phyloP scores from a whole-genome alignment of 768 basidiomycete species.

The Rickenella mellea region DNA sequence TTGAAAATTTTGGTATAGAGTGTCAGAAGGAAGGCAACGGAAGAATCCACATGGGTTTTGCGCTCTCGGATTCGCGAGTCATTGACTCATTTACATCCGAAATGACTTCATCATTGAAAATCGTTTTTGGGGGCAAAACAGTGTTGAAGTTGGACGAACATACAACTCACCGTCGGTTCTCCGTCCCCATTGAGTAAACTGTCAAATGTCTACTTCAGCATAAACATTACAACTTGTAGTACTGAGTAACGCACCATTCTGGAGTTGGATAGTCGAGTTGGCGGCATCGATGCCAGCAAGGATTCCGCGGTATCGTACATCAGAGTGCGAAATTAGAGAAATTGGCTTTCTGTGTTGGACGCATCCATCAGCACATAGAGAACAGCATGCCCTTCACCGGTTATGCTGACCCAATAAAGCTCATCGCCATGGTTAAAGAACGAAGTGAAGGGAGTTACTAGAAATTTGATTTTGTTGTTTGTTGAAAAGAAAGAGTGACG shows the following conservation, averaged over 20 bases:
- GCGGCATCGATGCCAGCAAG: constrained; percentile 79
- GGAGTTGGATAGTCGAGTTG: constrained; percentile 80
- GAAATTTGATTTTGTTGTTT: too few relatives aligned
- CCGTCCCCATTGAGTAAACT: constrained; percentile 87
- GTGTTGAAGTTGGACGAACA: not conserved
- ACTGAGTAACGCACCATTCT: constrained; percentile 52
- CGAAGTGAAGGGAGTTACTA: too few relatives aligned
- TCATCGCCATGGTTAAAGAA: too few relatives aligned
- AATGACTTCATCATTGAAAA: constrained; percentile 24
- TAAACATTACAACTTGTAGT: not conserved
- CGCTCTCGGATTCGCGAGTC: constrained; percentile 31
- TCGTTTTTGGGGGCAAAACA: not conserved
- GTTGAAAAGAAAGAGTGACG: too few relatives aligned
- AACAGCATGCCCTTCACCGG: too few relatives aligned
- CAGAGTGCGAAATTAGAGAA: constrained; percentile 83
- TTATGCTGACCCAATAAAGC: too few relatives aligned
- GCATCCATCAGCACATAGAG: too few relatives aligned
- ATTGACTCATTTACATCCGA: constrained; percentile 30
- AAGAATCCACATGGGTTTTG: constrained; percentile 45
- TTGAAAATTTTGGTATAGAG: constrained; percentile 3
- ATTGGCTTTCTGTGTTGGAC: constrained; percentile 74
- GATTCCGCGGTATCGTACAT: constrained; percentile 84
- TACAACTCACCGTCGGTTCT: constrained; percentile 59
- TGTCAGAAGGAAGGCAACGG: constrained; percentile 62
- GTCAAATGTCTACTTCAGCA: not conserved